phyloP scores from a whole-genome alignment of 2,329 filamentous ascomycete genomes.

The Calonectria pteridis region DNA sequence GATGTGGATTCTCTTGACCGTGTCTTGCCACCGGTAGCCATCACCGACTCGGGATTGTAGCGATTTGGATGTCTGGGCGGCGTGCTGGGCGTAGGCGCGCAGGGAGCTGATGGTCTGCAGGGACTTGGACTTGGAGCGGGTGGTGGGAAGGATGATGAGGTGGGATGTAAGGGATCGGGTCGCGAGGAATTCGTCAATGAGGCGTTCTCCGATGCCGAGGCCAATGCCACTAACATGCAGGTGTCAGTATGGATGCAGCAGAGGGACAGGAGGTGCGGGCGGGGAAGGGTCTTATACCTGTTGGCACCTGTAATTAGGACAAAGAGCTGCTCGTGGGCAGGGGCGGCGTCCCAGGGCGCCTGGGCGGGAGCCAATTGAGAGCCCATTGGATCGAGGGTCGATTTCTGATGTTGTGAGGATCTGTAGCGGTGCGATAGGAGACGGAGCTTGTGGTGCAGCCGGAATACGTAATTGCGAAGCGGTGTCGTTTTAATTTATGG shows the following conservation, averaged over 20 bases:
- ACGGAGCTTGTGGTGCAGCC: neutral
- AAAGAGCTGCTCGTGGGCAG: conserved; percentile 63
- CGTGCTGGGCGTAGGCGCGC: conserved; percentile 67
- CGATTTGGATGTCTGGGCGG: conserved; percentile 52
- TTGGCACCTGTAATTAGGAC: conserved; percentile 88
- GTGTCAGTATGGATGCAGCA: conserved; percentile 24
- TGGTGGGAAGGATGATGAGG: conserved; percentile 86
- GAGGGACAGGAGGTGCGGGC: conserved; percentile 21
- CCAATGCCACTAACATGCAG: conserved; percentile 78
- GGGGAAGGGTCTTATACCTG: conserved; percentile 67
- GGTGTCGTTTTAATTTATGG: conserved; percentile 7
- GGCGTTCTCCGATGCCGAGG: conserved; percentile 83
- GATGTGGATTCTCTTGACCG: conserved; percentile 67
- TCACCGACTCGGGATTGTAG: conserved; percentile 55
- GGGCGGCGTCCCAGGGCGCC: conserved; percentile 53
- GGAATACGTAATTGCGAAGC: conserved; percentile 2
- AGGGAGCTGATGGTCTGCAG: conserved; percentile 77
- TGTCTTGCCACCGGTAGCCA: conserved; percentile 51
- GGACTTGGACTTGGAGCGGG: conserved; percentile 80
- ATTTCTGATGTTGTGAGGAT: neutral
- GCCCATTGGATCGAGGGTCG: conserved; percentile 26
- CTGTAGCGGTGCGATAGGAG: neutral
- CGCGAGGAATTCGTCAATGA: conserved; percentile 90
- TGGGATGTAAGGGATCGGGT: conserved; percentile 75
- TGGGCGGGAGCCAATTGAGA: conserved; percentile 36